A percentile compares a stretch with the other conserved stretches of the same genome.
Evolutionary conservation across 768 basidiomycete genomes (phyloP).

Genomic region (Naganishia vishniacii): DNA sequence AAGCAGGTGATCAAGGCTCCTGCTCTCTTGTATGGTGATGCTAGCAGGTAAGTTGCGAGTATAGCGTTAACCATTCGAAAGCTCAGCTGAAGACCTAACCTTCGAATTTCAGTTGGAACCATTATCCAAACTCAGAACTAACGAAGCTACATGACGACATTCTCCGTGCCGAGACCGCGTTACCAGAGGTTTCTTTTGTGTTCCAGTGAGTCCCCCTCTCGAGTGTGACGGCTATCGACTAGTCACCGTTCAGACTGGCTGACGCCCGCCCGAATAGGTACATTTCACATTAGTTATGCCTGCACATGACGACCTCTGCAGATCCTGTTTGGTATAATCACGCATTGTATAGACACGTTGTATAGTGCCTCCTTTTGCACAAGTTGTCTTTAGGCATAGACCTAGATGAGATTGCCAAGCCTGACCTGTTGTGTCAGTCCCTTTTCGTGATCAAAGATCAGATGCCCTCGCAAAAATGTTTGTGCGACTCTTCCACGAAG

Average conservation of each 20-base stretch:
- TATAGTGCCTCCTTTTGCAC: background rate
- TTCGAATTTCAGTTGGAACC: slow-evolving; percentile 73
- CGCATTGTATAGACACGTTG: slow-evolving; percentile 2
- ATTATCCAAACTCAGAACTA: slow-evolving; percentile 82
- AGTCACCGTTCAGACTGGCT: too few species aligned
- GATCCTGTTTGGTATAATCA: background rate
- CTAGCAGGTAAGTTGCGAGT: slow-evolving; percentile 94
- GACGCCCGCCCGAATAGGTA: too few species aligned
- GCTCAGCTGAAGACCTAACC: slow-evolving; percentile 9
- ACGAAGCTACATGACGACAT: slow-evolving; percentile 92
- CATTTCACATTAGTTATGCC: slow-evolving; percentile 23
- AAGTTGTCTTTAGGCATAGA: slow-evolving; percentile 6
- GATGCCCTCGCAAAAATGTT: slow-evolving; percentile 70
- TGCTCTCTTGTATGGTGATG: slow-evolving; percentile 89
- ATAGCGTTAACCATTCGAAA: background rate
- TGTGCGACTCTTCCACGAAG: slow-evolving; percentile 67
- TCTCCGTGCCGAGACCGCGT: slow-evolving; percentile 77
- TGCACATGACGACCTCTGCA: background rate
- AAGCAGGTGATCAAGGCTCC: slow-evolving; percentile 75
- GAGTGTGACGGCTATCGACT: background rate
- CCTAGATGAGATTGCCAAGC: slow-evolving; percentile 24
- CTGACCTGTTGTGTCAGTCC: slow-evolving; percentile 14
- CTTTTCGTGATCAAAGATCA: slow-evolving; percentile 55
- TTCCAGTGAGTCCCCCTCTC: slow-evolving; percentile 65
- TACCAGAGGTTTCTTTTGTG: slow-evolving; percentile 82